Evolutionary conservation across 148 eudicot species (phyloP).

Genomic region (Talinum fruticosum): DNA sequence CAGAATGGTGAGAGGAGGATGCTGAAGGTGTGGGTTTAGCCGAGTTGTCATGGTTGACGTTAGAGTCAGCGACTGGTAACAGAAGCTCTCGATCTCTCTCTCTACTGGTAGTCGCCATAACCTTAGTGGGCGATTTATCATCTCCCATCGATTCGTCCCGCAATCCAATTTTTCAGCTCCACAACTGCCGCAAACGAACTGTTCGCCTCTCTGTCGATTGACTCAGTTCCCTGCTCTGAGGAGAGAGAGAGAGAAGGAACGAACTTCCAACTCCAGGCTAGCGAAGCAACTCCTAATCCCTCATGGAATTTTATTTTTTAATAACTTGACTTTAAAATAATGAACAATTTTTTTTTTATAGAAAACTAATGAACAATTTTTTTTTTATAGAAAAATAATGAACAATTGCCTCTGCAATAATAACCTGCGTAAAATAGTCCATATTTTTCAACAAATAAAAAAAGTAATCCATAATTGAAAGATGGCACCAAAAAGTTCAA

Average conservation of each 20-base stretch:
- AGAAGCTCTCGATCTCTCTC: conserved; percentile 95
- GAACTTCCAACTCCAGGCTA: neutral
- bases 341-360: no score
- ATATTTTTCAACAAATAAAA: no score
- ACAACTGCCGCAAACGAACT: conserved; percentile 5
- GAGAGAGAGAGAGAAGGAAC: neutral
- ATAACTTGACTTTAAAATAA: no score
- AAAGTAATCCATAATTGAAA: no score
- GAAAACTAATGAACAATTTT: no score
- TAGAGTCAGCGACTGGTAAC: conserved; percentile 63
- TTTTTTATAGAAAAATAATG: no score
- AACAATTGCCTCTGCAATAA: no score
- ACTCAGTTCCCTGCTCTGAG: conserved; percentile 8
- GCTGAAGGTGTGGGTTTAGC: conserved; percentile 64
- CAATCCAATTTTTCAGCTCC: neutral
- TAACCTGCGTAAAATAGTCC: no score
- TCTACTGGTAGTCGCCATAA: conserved; percentile 44
- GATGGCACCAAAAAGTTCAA: no score
- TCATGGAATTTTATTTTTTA: neutral
- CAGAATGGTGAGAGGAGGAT: conserved; percentile 67
- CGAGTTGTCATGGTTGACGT: conserved; percentile 32
- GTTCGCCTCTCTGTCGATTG: neutral
- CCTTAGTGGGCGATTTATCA: conserved; percentile 45
- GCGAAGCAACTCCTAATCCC: conserved; percentile 15
- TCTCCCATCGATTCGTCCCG: conserved; percentile 53